Conservation (phyloP, 2,329 filamentous ascomycete species). For the Talaromyces sp. region DNA sequence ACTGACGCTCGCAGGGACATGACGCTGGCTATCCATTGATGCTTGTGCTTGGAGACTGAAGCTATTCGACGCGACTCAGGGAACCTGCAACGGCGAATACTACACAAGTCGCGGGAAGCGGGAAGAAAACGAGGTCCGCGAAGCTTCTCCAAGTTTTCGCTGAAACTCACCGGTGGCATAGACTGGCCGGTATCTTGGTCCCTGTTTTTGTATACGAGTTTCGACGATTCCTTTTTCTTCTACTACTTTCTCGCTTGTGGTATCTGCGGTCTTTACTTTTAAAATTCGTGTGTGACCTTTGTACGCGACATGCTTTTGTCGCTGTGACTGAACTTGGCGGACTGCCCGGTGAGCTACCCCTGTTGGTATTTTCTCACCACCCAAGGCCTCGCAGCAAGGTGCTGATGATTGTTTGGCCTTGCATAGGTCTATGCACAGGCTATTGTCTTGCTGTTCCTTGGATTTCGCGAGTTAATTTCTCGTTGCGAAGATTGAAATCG, state of each 20-base stretch:
- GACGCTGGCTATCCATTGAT: not conserved
- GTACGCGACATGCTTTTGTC: constrained; percentile 6
- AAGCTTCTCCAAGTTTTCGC: not conserved
- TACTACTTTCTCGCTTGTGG: not conserved
- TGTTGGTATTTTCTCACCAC: not conserved
- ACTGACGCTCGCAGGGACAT: not conserved
- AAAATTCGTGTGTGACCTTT: constrained; percentile 8
- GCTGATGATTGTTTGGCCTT: constrained; percentile 3
- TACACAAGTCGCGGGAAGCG: not conserved
- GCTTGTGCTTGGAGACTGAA: not conserved
- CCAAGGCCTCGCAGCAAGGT: not conserved
- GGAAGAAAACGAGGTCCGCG: not conserved
- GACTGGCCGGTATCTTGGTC: not conserved
- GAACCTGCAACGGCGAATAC: not conserved
- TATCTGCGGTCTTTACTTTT: not conserved
- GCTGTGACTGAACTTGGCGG: constrained; percentile 6
- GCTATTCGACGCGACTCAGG: not conserved
- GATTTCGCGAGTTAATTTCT: not conserved
- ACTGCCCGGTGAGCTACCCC: constrained; percentile 8
- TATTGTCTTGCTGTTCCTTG: not conserved
- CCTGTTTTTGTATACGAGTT: not conserved
- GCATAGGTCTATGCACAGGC: not conserved
- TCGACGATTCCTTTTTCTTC: not conserved
- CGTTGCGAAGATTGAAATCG: not conserved
- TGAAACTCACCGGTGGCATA: not conserved